Evolutionary conservation across 2,329 filamentous ascomycete genomes (phyloP), one percentile per base, ranked within the genome.

Genomic region (Colletotrichum sansevieriae): DNA sequence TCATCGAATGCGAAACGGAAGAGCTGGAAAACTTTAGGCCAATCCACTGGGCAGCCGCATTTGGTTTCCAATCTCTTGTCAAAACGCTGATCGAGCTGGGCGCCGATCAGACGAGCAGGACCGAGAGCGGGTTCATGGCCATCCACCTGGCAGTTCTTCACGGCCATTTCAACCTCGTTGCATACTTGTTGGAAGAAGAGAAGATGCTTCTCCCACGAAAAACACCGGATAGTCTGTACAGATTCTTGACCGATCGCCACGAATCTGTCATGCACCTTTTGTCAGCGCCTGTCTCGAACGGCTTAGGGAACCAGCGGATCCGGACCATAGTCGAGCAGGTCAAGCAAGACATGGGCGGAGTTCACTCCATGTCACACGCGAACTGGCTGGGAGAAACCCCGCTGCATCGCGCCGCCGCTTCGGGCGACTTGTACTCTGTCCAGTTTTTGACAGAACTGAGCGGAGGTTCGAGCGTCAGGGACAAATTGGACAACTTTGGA

Each of bases 21-120:
- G 63, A 65, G 6, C 39, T 62, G 9, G 63, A 65, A n/a, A 11
- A 47, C 2, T 65, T 65, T 4, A 43, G 56, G n/a, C 56, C 63
- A 7, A 18, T 65, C 4, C 63, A 65, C 12, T 62, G 63, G 63
- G 63, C 63, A 2, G 56, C 63, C 8, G 25, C 29, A 18, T 12
- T 59, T 15, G 62, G 62, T 12, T 59, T 18, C 2, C 43, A 29
- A 13, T 35, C 41, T 5, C 25, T 54, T 18, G 20, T 62, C 12
- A 62, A 65, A 11, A 41, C 49, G 8, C 41, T 65, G 47, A 47
- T 39, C 20, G 41, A 29, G 15, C 56, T 65, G 4, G 49, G 57
- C 20, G 63, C 18, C 18, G 33, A 47, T 20, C 25, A 18, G 18
- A 39, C 9, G 0, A 63, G 59, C 25, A 15, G n/a, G 18, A 63